Conservation (phyloP, 23 red algal genomes). For the Pyropia yezoensis region DNA sequence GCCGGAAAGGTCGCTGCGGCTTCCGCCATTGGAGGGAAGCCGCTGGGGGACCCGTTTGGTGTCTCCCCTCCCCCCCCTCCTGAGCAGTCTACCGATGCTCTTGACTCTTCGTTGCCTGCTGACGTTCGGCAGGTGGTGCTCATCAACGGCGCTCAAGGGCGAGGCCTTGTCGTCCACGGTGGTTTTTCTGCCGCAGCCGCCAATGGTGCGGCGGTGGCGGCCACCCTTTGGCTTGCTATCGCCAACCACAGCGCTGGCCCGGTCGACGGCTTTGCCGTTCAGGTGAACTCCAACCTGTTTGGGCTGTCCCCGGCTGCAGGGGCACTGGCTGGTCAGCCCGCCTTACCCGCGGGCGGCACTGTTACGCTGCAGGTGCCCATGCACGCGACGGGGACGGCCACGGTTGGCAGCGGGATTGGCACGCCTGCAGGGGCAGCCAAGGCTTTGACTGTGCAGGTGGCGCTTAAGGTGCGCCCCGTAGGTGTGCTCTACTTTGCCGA, state of each 20-base stretch:
- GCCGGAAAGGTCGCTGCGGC: background rate
- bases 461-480: no score
- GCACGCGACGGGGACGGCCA: no score
- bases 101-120: slow-evolving; percentile 11
- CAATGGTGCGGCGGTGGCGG: background rate
- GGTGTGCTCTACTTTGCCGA: no score
- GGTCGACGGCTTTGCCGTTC: slow-evolving; percentile 53
- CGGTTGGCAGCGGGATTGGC: no score
- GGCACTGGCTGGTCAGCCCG: no score
- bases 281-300: slow-evolving; percentile 76
- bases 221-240: slow-evolving; percentile 27
- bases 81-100: background rate
- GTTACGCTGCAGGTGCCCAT: no score
- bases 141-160: slow-evolving; percentile 11
- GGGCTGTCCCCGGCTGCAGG: slow-evolving; percentile 45
- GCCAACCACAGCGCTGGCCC: slow-evolving; percentile 10
- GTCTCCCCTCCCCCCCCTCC: background rate
- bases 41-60: background rate
- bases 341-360: no score
- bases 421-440: no score
- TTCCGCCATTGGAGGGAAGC: background rate
- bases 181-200: background rate
- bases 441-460: no score
- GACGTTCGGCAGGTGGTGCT: background rate
- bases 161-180: slow-evolving; percentile 43